Base-by-base conservation (phyloP, 2,329 filamentous ascomycete genomes). In the Stenocarpella maydis region DNA sequence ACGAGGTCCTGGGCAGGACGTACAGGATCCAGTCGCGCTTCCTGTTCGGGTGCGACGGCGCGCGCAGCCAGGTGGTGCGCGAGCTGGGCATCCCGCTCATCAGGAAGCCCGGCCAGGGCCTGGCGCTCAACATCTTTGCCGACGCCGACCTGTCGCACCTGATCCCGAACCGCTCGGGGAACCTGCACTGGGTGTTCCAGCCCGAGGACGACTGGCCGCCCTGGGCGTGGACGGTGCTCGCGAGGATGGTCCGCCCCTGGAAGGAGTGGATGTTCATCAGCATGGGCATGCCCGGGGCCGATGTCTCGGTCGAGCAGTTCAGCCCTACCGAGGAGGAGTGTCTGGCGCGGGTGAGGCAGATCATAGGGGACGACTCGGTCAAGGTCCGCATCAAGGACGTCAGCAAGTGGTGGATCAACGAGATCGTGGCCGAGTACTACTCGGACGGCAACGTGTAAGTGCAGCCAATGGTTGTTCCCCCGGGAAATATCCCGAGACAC, bases 161-260 rank as follows among this genome's bases (percentile, higher is more conserved):
- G 14, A 80, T 88, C 39, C 75, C 83, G 65, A 77, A 82, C 63
- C 81, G 88, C 0, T 81, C 80, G 34, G 89, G 88, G 0, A 90
- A 89, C 73, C 79, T 91, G 21, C 88, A 91, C 74, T 90, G 87
- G 84, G 79, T 88, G 1, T 80, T 90, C 74, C 82, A 85, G 71
- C 87, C 88, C 0, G 84, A 87, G 68, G 76, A 76, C 2, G 83
- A 87, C 65, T 78, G 84, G 65, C 84, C 85, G 0, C 79, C 79
- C 0, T 89, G 85, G 77, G 86, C 81, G 0, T 87, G 84, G 83
- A 78, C 79, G 39, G 78, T 76, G 3, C 77, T 88, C 72, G 80
- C 84, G 2, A 80, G 89, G 28, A 90, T 91, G 87, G 87, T 91
- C 5, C 88, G 86, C 78, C 84, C 88, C 0, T 91, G 88, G 88